Percentiles rank a stretch among this genome's conserved stretches.
These are phyloP conservation scores for Spencermartinsiella ligniputridi DNA, from an alignment of 1,139 yeast genomes.

Conservation along the genomic window DNA sequence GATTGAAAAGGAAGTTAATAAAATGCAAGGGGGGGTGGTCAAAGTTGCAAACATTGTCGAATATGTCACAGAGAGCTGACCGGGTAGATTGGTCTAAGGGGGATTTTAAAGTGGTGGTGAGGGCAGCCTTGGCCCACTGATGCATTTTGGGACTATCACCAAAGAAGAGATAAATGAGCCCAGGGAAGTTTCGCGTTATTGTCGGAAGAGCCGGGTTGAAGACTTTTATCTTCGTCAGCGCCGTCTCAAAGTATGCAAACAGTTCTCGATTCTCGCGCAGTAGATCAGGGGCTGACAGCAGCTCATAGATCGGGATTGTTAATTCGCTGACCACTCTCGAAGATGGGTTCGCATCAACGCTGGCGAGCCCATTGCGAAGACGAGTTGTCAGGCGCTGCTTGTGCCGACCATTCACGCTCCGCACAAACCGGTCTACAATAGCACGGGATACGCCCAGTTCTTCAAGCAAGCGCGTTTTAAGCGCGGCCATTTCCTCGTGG, in stretches of 20 bases:
- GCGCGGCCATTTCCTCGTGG: conserved; percentile 13
- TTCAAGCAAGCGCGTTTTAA: conserved; percentile 5
- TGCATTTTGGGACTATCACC: conserved; percentile 10
- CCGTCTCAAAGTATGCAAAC: conserved; percentile 14
- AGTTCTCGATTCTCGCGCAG: conserved; percentile 10
- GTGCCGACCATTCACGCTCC: conserved; percentile 8
- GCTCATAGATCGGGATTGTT: background rate
- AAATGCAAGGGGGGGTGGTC: background rate
- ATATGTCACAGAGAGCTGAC: background rate
- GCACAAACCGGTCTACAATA: conserved; percentile 8
- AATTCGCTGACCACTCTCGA: background rate
- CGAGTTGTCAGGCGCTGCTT: conserved; percentile 7
- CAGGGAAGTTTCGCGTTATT: conserved; percentile 22
- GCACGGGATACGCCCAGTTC: conserved; percentile 10
- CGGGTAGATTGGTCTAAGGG: background rate
- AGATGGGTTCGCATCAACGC: background rate
- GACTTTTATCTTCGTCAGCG: conserved; percentile 24
- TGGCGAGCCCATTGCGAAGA: background rate
- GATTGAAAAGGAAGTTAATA: background rate
- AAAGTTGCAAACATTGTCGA: background rate
- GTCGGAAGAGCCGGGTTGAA: conserved; percentile 24
- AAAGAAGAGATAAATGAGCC: conserved; percentile 26
- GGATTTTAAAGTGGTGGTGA: background rate
- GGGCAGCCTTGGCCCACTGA: conserved; percentile 6
- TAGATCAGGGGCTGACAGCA: conserved; percentile 1